phyloP scores from a whole-genome alignment of 2,329 filamentous ascomycete genomes.

The Rhynchosporium secalis region DNA sequence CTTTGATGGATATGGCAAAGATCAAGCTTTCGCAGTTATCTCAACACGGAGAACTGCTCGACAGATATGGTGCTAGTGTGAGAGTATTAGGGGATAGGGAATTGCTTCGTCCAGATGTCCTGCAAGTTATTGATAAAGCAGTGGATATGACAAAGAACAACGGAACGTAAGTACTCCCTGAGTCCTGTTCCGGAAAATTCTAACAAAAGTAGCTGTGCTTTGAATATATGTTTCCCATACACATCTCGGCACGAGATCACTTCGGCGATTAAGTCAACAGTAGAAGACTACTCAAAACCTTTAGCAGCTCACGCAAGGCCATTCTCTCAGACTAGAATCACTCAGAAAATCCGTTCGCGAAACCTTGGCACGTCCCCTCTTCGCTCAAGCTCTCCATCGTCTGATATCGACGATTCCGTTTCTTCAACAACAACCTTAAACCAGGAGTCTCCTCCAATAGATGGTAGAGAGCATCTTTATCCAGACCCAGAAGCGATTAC shows the following conservation, averaged over 20 bases:
- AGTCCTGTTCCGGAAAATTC: background rate
- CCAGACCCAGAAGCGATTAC: constrained; percentile 89
- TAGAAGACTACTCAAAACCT: constrained; percentile 80
- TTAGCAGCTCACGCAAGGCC: constrained; percentile 63
- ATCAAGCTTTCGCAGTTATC: constrained; percentile 88
- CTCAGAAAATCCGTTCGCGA: constrained; percentile 77
- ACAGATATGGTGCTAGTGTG: constrained; percentile 87
- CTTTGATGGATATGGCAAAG: constrained; percentile 96
- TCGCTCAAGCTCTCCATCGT: constrained; percentile 50
- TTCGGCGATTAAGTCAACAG: constrained; percentile 81
- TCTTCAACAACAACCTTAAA: constrained; percentile 59
- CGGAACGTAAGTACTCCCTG: constrained; percentile 57
- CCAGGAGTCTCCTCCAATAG: constrained; percentile 38
- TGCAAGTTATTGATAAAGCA: constrained; percentile 83
- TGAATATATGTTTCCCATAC: constrained; percentile 98
- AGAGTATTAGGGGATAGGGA: constrained; percentile 82
- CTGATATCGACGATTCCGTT: constrained; percentile 50
- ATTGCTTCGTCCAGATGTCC: constrained; percentile 81
- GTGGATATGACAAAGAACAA: constrained; percentile 87
- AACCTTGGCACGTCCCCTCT: constrained; percentile 45
- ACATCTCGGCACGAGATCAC: constrained; percentile 96
- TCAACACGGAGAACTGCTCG: constrained; percentile 89
- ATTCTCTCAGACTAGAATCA: constrained; percentile 86
- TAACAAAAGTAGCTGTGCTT: constrained; percentile 51
- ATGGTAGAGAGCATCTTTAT: constrained; percentile 43